Base-by-base conservation (phyloP, 2,329 filamentous ascomycete genomes). In the Aureobasidium lini region DNA sequence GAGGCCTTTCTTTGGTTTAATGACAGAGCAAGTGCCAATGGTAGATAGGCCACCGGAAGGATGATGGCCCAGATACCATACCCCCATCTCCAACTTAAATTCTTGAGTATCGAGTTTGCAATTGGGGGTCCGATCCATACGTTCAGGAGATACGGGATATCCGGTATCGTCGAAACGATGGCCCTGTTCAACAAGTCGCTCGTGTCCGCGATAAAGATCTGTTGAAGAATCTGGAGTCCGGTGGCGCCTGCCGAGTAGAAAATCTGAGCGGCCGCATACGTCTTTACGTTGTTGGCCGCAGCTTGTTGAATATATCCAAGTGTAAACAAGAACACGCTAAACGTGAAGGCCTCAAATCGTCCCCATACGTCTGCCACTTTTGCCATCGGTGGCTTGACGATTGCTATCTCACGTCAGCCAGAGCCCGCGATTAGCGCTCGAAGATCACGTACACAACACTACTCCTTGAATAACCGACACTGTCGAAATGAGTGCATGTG, bases 181-280 rank as follows among this genome's bases (percentile, higher is more conserved):
- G 82, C 83, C 59, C 84, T 81, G 65, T 85, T 84, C 16, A 81
- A 69, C 46, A 86, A 70, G 63, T 81, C 77, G 52, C 80, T 84
- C 1, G 81, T 83, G 68, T 87, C 84, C 32, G 84, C 84, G 50
- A 86, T 80, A 68, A 87, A 84, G 42, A 87, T 81, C 66, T 86
- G 83, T 66, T 85, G 80, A 23, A 85, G 70, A 49, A 86, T 82
- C 60, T 82, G 78, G 6, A 84, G 76, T 2, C 82, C 83, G 0
- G 82, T 83, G 49, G 78, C 77, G 2, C 84, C 84, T 6, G 82
- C 80, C 2, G 83, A 79, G 66, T 85, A 85, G 68, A 86, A 84
- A 39, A 86, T 80, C 66, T 85, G 79, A 0, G 79, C 81, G 2
- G 76, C 77, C 0, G 79, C 78, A 62, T 81, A 82, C 2, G 78